These are phyloP conservation scores for Trichoderma koningii DNA, from an alignment of 2,329 filamentous ascomycete genomes.

Conservation along the genomic window DNA sequence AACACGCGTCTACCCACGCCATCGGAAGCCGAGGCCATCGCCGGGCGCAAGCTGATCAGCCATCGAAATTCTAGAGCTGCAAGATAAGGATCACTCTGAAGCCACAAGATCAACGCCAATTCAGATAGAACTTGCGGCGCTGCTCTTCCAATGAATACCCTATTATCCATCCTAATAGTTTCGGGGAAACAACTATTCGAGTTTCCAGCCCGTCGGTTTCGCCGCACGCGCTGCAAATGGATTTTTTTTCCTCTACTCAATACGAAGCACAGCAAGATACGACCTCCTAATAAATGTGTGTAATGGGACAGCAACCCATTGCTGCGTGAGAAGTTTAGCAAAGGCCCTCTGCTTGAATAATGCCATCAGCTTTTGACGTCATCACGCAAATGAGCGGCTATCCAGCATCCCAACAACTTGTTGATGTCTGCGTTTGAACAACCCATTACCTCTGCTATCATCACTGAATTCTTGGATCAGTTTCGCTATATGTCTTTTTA, in stretches of 20 bases:
- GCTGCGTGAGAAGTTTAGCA: not conserved
- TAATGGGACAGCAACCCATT: not conserved
- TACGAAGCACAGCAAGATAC: too few relatives aligned
- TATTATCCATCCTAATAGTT: not conserved
- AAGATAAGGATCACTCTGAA: too few relatives aligned
- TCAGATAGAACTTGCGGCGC: too few relatives aligned
- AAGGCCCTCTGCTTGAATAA: not conserved
- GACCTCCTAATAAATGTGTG: not conserved
- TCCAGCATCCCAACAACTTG: too few relatives aligned
- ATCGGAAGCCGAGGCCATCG: not conserved
- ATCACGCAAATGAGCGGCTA: too few relatives aligned
- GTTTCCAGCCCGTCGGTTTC: not conserved
- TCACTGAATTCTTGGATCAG: too few relatives aligned
- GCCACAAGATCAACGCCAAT: too few relatives aligned
- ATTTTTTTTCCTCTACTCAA: too few relatives aligned
- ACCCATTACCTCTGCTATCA: not conserved
- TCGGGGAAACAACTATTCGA: not conserved
- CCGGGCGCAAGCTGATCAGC: constrained; percentile 13
- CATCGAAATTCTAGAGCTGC: not conserved
- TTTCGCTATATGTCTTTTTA: too few relatives aligned
- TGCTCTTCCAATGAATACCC: too few relatives aligned
- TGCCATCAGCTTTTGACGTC: too few relatives aligned
- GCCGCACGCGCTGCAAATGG: not conserved
- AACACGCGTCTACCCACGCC: not conserved
- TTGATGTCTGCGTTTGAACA: too few relatives aligned